Evolutionary conservation across 179 eudicot species (phyloP), one percentile per base, ranked within the genome.

Genomic region (Corrigiola litoralis): DNA sequence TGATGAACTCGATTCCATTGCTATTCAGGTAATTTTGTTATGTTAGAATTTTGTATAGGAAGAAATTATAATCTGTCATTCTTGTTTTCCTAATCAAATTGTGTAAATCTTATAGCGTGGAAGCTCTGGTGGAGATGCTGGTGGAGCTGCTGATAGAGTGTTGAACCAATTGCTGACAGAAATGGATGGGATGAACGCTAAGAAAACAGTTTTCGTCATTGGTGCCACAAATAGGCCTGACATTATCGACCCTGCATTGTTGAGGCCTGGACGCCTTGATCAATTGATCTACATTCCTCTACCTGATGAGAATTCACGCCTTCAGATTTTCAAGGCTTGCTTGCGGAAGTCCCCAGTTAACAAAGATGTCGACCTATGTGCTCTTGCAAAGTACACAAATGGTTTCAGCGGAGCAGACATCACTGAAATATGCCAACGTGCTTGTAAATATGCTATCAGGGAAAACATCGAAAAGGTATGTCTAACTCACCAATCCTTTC

Each of bases 371-470:
- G 78, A 84, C 29, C 73, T 84, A 0, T 6, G 57, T 20, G 75
- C 81, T 49, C 85, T 84, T 58, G 85, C 88, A 11, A 57, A 70
- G 28, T 73, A 78, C 63, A 84, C 88, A 2, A 73, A 81, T 20
- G 88, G 88, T 14, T 83, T 80, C 23, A 83, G 87, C 68, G 85
- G 87, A n/a, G 87, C 87, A 7, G 87, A 82, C 51, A 82, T 82
- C 31, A 80, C 84, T 17, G 87, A 83, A 52, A 83, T 83, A 12
- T 83, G 85, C 32, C 88, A 84, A 38, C 83, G 88, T 13, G 83
- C 88, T 25, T 84, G 88, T 77, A 84, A 84, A 48, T 84, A 81
- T 54, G 88, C 88, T 40, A 81, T 84, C 31, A 66, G 85, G 38
- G 88, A 84, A 58, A 79, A 79, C 61, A 84, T 84, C 31, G 88